A percentile compares a stretch with the other conserved stretches of the same genome.
Conservation (phyloP, 306 rosid species). For the Ceratonia siliqua region DNA sequence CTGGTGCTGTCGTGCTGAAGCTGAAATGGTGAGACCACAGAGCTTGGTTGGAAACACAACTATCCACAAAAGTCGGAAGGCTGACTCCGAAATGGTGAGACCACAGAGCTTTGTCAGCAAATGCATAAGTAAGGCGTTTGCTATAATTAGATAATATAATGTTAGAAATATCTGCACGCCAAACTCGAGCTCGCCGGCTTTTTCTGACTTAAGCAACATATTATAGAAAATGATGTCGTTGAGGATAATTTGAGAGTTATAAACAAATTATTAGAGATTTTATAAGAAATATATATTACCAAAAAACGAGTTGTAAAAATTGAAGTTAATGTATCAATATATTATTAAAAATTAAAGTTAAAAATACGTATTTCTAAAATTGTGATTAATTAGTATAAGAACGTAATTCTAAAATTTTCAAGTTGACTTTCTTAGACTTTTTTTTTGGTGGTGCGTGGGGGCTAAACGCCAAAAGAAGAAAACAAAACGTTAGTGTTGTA, state of each 20-base stretch:
- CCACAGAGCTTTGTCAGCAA: background rate
- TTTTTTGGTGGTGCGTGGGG: too few relatives aligned
- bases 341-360: too few relatives aligned
- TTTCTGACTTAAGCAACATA: too few relatives aligned
- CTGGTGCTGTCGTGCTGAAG: background rate
- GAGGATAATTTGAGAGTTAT: background rate
- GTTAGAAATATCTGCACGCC: background rate
- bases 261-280: background rate
- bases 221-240: background rate
- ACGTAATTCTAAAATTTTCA: background rate
- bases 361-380: background rate
- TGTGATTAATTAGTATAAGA: background rate
- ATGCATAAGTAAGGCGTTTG: too few relatives aligned
- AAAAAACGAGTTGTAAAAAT: too few relatives aligned
- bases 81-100: background rate
- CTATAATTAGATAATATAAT: too few relatives aligned
- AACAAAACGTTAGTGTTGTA: too few relatives aligned
- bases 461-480: too few relatives aligned
- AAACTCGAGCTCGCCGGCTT: background rate
- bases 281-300: too few relatives aligned
- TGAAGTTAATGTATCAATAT: too few relatives aligned
- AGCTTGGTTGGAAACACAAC: background rate
- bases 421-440: too few relatives aligned
- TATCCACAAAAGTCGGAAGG: background rate
- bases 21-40: background rate